Base-by-base conservation (phyloP, 1,284 basidiomycete genomes). In the Trichosporon ovoides region DNA sequence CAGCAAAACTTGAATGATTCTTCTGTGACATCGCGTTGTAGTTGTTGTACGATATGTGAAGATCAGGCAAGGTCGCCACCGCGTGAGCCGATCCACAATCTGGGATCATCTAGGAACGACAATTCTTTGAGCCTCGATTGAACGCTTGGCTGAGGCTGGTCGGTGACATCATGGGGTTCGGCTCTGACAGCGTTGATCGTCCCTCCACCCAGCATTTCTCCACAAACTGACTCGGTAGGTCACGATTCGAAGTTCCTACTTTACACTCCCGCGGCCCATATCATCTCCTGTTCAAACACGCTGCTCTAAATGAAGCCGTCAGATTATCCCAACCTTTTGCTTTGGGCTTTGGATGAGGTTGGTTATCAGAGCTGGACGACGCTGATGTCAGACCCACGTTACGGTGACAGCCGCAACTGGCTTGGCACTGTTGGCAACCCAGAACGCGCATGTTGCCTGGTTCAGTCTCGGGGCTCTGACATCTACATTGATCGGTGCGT, bases 401-500 rank as follows among this genome's bases (percentile, higher is more conserved):
- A 81, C 79, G 19, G 84, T 90, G n/a, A 85, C 83, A 5, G 70
- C 73, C 18, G 63, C 85, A 43, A 86, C 86, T 1, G 84, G 83
- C 7, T 58, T 74, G 22, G 76, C 81, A 55, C 77, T 88, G 35
- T 71, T 90, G 9, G 86, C 83, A 60, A 87, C 88, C 1, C 81
- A 83, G 48, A 86, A 87, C 14, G 82, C 83, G 18, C 87, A 85
- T 33, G 82, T 87, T 1, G 76, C 79, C 11, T 91, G 86, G 76
- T 89, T 90, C 68, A 79, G 79, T 14, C 74, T 75, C 6, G 88
- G 88, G 24, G 86, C 86, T 12, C 71, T 86, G 0, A 72, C 79
- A 38, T 88, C 87, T 67, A 80, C 82, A 16, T 56, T 85, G 11
- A 55, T 69, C 19, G 73, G 74, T 70, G 52, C 55, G 70, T 61